Evolutionary conservation across 1,284 basidiomycete genomes (phyloP).

Genomic region (Sparassis latifolia): DNA sequence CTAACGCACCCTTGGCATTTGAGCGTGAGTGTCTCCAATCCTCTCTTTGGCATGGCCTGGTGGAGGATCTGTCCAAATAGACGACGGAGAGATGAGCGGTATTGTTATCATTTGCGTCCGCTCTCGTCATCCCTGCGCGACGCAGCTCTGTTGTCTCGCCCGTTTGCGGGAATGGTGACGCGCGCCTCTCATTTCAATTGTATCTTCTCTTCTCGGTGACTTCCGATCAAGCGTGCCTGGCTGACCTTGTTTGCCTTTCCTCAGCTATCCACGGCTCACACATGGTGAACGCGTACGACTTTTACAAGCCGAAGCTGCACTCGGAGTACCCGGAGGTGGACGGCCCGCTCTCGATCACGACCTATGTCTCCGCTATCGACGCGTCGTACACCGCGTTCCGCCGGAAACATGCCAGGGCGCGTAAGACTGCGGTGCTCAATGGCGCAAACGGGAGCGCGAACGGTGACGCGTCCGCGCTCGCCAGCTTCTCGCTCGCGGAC

Average conservation of each 20-base stretch:
- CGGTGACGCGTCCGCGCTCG: slow-evolving; percentile 29
- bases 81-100: too few relatives aligned
- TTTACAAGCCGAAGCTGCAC: slow-evolving; percentile 92
- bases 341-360: slow-evolving; percentile 92
- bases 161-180: too few relatives aligned
- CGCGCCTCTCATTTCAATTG: too few relatives aligned
- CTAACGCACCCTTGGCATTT: slow-evolving; percentile 90
- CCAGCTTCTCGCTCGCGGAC: slow-evolving; percentile 65
- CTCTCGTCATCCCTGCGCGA: too few relatives aligned
- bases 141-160: too few relatives aligned
- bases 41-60: too few relatives aligned
- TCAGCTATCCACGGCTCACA: slow-evolving; percentile 95
- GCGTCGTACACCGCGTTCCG: slow-evolving; percentile 85
- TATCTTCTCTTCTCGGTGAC: too few relatives aligned
- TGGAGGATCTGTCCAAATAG: too few relatives aligned
- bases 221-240: too few relatives aligned
- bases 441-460: slow-evolving; percentile 15
- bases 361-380: slow-evolving; percentile 94
- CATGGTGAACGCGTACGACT: slow-evolving; percentile 98
- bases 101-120: too few relatives aligned
- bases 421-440: slow-evolving; percentile 43
- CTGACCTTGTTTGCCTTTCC: background rate
- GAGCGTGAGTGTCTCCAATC: slow-evolving; percentile 70
- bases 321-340: slow-evolving; percentile 97
- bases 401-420: slow-evolving; percentile 69